Evolutionary conservation across 805 yeast species (phyloP), one percentile per base, ranked within the genome.

Genomic region (Spathaspora arborariae): DNA sequence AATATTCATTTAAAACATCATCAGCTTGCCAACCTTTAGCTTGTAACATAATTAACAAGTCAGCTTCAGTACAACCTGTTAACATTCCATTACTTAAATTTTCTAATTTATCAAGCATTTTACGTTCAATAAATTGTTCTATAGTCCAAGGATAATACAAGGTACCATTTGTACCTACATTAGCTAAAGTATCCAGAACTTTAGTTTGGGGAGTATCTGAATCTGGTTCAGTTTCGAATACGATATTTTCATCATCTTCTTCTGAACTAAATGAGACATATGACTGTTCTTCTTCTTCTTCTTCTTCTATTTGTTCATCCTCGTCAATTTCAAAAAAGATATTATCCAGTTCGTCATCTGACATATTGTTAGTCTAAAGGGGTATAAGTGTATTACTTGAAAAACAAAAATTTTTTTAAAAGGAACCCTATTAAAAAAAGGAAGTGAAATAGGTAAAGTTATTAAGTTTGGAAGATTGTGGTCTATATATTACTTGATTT

Each of bases 1-100:
- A 70, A 55, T 51, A 72, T 34, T 56, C 63, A 50, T 70, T 62
- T 13, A 69, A 59, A 22, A 68, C 69, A 41, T 66, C 70, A 21
- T 70, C 74, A 20, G 57, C 54, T 51, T 64, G 74, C 77, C 77
- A 72, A 44, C 59, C 60, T 46, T 63, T 64, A 45, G 53, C 49
- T 33, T 70, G 75, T 16, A 70, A 60, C 64, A 71, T 58, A 18
- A 66, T 53, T 19, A 70, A 45, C 16, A 67, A 46, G 30, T 69
- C 74, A 43, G 64, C 70, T 9, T 53, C 45, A 9, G 57, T 39
- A 45, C 69, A 63, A 20, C 52, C 51, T 13, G 70, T 64, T 20
- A 70, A 51, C 24, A 61, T 58, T 36, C 52, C 52, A 18, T 52
- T 46, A 39, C 54, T 55, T 33, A 70, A 55, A 39, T 42, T 45